phyloP scores from a whole-genome alignment of 768 basidiomycete genomes.

The Tricholoma flavovirens region DNA sequence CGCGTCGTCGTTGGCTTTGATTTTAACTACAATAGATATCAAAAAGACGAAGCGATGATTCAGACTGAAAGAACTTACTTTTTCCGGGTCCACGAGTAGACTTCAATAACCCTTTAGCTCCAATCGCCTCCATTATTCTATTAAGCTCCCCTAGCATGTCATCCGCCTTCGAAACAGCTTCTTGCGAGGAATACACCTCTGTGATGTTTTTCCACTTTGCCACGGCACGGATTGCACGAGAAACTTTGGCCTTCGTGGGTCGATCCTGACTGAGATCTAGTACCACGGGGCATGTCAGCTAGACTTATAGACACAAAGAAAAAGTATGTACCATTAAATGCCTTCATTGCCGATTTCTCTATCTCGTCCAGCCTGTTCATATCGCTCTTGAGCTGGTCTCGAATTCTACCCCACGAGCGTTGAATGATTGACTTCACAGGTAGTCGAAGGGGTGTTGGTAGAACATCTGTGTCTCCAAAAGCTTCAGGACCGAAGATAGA shows the following conservation, averaged over 20 bases:
- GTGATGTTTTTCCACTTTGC: conserved; percentile 16
- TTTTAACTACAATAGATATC: too few species aligned
- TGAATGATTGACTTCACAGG: background rate
- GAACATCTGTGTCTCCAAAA: background rate
- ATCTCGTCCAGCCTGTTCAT: background rate
- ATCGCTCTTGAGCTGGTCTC: background rate
- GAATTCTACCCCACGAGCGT: background rate
- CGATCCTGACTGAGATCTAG: conserved; percentile 15
- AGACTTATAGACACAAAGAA: too few species aligned
- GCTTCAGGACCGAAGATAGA: conserved; percentile 1
- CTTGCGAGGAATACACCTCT: background rate
- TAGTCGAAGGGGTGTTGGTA: background rate
- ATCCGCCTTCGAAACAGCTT: conserved; percentile 8
- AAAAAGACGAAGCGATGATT: too few species aligned
- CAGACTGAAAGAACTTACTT: too few species aligned
- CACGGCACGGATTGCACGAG: conserved; percentile 14
- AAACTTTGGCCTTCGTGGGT: conserved; percentile 10
- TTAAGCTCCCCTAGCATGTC: conserved; percentile 13
- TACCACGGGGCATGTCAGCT: too few species aligned
- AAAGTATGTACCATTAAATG: background rate
- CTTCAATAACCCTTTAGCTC: too few species aligned
- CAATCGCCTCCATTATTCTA: conserved; percentile 13
- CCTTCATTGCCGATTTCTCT: background rate
- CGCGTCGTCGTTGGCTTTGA: too few species aligned
- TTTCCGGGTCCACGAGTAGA: too few species aligned